Percentiles rank a stretch among this genome's conserved stretches.
Evolutionary conservation across 2,329 filamentous ascomycete genomes (phyloP).

Genomic region (Graphilbum fragrans): DNA sequence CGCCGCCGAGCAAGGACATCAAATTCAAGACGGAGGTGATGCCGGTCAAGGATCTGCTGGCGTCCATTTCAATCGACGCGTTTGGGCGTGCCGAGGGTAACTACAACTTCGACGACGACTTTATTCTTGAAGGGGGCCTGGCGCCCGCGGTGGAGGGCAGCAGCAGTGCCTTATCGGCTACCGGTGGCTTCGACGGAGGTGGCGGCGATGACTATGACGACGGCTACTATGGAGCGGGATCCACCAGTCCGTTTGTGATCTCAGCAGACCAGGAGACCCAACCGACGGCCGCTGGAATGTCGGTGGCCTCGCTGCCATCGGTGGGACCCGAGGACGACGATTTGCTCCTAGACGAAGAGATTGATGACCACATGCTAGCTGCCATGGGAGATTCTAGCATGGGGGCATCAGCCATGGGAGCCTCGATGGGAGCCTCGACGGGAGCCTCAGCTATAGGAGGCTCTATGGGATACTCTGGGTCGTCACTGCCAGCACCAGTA

Average conservation of each 20-base stretch:
- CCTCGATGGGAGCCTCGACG: neutral
- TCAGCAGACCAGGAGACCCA: conserved; percentile 32
- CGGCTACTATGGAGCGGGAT: conserved; percentile 9
- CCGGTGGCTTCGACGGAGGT: conserved; percentile 24
- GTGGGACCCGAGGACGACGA: conserved; percentile 5
- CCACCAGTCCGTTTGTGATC: neutral
- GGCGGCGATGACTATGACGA: conserved; percentile 12
- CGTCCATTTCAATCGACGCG: conserved; percentile 80
- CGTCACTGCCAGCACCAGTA: neutral
- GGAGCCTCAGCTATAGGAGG: no score
- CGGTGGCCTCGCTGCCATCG: conserved; percentile 10
- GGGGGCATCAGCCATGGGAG: neutral
- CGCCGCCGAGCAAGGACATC: conserved; percentile 65
- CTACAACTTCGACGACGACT: conserved; percentile 52
- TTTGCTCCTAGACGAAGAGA: conserved; percentile 4
- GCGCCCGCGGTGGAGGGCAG: conserved; percentile 20
- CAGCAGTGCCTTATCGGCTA: no score
- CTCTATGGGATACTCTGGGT: conserved; percentile 11
- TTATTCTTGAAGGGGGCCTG: conserved; percentile 36
- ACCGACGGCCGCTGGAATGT: conserved; percentile 2
- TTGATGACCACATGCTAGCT: neutral
- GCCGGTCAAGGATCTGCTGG: conserved; percentile 76
- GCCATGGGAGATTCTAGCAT: neutral
- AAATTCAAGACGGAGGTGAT: conserved; percentile 84
- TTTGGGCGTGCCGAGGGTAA: conserved; percentile 52